Conservation (phyloP, 2,329 filamentous ascomycete species). For the Talaromyces sp. region DNA sequence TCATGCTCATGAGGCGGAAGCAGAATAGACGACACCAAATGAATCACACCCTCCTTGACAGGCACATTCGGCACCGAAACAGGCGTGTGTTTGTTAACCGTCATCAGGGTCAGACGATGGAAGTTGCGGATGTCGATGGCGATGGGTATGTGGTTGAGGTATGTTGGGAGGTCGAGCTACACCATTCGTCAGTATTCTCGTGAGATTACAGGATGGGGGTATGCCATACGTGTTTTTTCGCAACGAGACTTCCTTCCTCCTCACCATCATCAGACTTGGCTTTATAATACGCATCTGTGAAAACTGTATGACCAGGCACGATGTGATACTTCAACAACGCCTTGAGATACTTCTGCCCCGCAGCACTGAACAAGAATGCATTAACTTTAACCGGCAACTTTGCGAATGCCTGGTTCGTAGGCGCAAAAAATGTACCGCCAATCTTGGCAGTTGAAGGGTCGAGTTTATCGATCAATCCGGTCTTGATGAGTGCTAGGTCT, state of each 20-base stretch:
- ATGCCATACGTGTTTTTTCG: conserved; percentile 48
- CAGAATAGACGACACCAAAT: conserved; percentile 68
- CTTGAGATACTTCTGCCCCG: conserved; percentile 70
- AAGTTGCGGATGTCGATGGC: conserved; percentile 68
- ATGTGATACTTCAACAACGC: conserved; percentile 77
- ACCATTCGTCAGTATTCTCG: neutral
- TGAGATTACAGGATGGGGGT: neutral
- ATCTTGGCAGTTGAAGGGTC: conserved; percentile 55
- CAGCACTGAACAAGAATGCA: conserved; percentile 76
- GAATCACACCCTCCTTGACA: conserved; percentile 76
- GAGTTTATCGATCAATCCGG: conserved; percentile 65
- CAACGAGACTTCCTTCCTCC: conserved; percentile 21
- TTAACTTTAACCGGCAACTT: conserved; percentile 66
- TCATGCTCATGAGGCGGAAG: conserved; percentile 60
- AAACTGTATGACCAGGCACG: conserved; percentile 69
- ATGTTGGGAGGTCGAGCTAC: conserved; percentile 64
- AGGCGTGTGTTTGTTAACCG: conserved; percentile 68
- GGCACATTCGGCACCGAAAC: conserved; percentile 69
- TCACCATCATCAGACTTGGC: conserved; percentile 27
- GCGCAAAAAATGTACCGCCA: conserved; percentile 76
- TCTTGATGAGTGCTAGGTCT: conserved; percentile 70
- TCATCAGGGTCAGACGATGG: conserved; percentile 66
- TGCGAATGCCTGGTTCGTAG: conserved; percentile 72
- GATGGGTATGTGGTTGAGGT: conserved; percentile 65
- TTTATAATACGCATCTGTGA: conserved; percentile 76